Evolutionary conservation across 345 rosid genomes (phyloP), one percentile per base, ranked within the genome.

Genomic region (Populus pruinosa): DNA sequence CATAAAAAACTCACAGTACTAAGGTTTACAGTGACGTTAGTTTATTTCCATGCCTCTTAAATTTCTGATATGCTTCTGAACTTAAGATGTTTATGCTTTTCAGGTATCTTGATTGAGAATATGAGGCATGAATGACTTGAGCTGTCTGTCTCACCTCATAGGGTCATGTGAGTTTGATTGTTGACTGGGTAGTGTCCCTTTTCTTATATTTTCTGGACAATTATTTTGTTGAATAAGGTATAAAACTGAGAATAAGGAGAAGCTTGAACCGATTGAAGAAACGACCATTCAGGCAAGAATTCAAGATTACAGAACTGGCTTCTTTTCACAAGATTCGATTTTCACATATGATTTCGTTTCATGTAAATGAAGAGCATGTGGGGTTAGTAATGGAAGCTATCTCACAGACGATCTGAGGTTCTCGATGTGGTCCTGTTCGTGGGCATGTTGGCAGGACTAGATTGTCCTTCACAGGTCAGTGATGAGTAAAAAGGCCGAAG

Each of bases 51-150:
- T 35, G 31, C 29, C 21, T 59, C 65, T 49, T 53, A 62, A 49
- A 36, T 18, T n/a, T 43, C 9, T 43, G 35, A 33, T 11, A 61
- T 80, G 43, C 33, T 74, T 78, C 59, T 73, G 56, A 21, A 49
- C 25, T 64, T 81, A 31, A 80, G 53, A 56, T 71, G 81, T 79
- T 62, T 27, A 25, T 62, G 27, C 27, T 38, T 67, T 36, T 20
- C 91, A 96, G 98, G 97, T 76, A 96, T 96, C 82, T 86, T 96
- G 84, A 92, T 96, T 77, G 98, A 96, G 93, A 96, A 96, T 85
- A 92, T 96, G 99, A 89, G 99, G 83, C 92, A 98, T 49, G 99
- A 93, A 91, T 97, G 99, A 76, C 93, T 91, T 85, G 99, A 93
- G 86, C 90, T 93, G 47, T 96, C 97, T 13, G 89, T 96, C 63